A percentile compares a stretch with the other conserved stretches of the same genome.
Evolutionary conservation across 805 yeast species (phyloP).

Genomic region (Priceomyces carsonii): DNA sequence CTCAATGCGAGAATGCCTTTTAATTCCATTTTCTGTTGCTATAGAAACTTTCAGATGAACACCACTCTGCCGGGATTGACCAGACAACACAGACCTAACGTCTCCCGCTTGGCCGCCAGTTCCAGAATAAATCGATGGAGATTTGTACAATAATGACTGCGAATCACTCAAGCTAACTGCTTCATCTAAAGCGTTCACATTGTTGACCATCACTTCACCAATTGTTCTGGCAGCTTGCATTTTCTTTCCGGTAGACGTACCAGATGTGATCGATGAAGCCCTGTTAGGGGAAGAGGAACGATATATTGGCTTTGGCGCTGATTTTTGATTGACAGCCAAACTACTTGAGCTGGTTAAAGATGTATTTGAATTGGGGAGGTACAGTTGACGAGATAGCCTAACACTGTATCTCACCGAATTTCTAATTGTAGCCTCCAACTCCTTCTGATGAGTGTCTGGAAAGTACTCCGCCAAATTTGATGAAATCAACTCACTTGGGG

Average conservation of each 20-base stretch:
- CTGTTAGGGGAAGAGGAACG: constrained; percentile 12
- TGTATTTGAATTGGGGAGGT: constrained; percentile 17
- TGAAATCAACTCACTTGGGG: constrained; percentile 89
- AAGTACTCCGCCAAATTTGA: constrained; percentile 87
- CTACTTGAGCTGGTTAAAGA: constrained; percentile 11
- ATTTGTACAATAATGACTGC: constrained; percentile 27
- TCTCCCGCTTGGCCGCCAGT: constrained; percentile 13
- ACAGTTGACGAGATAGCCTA: constrained; percentile 49
- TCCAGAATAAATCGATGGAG: constrained; percentile 22
- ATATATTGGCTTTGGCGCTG: constrained; percentile 9
- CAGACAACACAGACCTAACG: constrained; percentile 16
- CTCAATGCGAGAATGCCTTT: constrained; percentile 48
- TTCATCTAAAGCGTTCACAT: constrained; percentile 56
- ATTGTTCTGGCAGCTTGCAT: constrained; percentile 44
- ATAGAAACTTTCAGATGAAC: constrained; percentile 22
- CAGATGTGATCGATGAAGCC: constrained; percentile 22
- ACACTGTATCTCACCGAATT: constrained; percentile 82
- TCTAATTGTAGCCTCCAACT: constrained; percentile 75
- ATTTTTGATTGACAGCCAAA: constrained; percentile 10
- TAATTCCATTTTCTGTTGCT: constrained; percentile 23
- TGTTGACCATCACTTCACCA: constrained; percentile 63
- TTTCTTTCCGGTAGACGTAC: constrained; percentile 10
- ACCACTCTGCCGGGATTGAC: constrained; percentile 6
- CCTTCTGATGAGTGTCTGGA: constrained; percentile 75
- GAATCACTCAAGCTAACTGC: constrained; percentile 30